These are phyloP conservation scores for Ulota crispa DNA, from an alignment of 225 moss, liverwort and hornwort species.

Conservation along the genomic window DNA sequence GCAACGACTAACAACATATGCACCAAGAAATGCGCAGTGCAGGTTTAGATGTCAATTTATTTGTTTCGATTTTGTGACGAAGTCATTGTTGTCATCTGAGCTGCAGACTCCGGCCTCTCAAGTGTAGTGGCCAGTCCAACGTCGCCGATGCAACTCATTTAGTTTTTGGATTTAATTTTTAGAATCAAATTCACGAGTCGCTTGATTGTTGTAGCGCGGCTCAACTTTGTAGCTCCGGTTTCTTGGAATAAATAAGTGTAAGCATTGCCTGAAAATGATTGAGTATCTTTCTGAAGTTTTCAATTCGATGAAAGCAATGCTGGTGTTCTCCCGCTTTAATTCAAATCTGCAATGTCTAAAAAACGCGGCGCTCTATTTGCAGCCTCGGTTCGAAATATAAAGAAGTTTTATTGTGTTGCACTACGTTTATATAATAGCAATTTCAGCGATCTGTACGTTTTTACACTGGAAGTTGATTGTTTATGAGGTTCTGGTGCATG, in stretches of 20 bases:
- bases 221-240: slow-evolving; percentile 22
- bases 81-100: slow-evolving; percentile 39
- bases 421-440: no score
- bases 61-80: not conserved
- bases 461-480: not conserved
- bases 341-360: no score
- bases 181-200: slow-evolving; percentile 26
- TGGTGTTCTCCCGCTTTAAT: no score
- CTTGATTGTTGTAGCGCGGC: not conserved
- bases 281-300: not conserved
- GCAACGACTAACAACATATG: slow-evolving; percentile 7
- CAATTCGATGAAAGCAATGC: not conserved
- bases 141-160: slow-evolving; percentile 33
- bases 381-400: not conserved
- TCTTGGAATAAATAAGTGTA: not conserved
- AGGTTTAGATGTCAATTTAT: slow-evolving; percentile 7
- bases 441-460: not conserved
- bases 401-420: no score
- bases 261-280: not conserved
- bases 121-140: slow-evolving; percentile 1
- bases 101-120: slow-evolving; percentile 19
- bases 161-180: slow-evolving; percentile 19
- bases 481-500: not conserved
- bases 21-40: slow-evolving; percentile 38
- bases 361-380: no score